These are phyloP conservation scores for Arthrobotrys entomopaga DNA, from an alignment of 2,329 filamentous ascomycete genomes.

Conservation along the genomic window DNA sequence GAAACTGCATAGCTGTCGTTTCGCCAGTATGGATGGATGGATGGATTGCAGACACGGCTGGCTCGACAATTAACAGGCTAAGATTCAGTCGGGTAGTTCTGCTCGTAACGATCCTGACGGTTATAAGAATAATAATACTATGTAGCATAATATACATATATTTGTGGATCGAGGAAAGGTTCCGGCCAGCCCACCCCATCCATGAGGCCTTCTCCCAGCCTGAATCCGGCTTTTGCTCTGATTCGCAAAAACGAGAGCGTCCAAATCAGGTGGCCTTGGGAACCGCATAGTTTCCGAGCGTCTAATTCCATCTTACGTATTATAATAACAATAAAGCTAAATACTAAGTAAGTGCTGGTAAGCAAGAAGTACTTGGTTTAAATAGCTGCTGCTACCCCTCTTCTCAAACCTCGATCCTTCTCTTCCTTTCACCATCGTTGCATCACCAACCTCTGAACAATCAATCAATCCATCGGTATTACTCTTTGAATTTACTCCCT, in stretches of 20 bases:
- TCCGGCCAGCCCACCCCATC: not conserved
- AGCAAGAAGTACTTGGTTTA: slow-evolving; percentile 22
- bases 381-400: slow-evolving; percentile 55
- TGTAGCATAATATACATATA: no score
- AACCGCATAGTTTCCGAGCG: slow-evolving; percentile 39
- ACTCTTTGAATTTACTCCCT: not conserved
- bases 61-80: no score
- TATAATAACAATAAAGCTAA: not conserved
- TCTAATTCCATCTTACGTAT: not conserved
- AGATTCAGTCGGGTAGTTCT: no score
- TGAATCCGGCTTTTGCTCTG: slow-evolving; percentile 26
- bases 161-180: no score
- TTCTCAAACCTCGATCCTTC: slow-evolving; percentile 8
- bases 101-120: no score
- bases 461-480: not conserved
- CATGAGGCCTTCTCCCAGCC: slow-evolving; percentile 10
- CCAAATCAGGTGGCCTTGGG: slow-evolving; percentile 24
- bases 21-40: no score
- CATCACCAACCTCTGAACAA: slow-evolving; percentile 5
- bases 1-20: no score
- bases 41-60: no score
- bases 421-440: not conserved
- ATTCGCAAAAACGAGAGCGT: not conserved
- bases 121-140: no score
- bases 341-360: not conserved